Base-by-base conservation (phyloP, 2,329 filamentous ascomycete genomes). In the Coleophoma cylindrospora region DNA sequence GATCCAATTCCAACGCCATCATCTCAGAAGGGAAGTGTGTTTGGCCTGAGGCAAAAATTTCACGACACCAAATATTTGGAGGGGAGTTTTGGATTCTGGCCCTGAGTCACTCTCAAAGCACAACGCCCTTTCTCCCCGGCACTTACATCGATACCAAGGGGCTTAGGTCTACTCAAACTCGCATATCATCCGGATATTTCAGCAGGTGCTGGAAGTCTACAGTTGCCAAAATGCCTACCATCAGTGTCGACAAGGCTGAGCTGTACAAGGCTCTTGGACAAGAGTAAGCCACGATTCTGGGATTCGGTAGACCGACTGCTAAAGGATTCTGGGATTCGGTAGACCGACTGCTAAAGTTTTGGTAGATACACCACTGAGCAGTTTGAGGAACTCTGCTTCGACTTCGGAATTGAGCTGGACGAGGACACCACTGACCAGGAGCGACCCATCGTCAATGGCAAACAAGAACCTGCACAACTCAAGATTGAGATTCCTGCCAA, bases 401-500 rank as follows among this genome's bases (percentile, higher is more conserved):
- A 99, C 65, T 99, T 96, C 67, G 79, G 79, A 53, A 95, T 99
- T 67, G 94, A 99, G 72, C 81, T 99, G 61, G 94, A 99, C 74
- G 92, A 97, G 74, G 94, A 99, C 50, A 67, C 65, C 13, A 57
- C 63, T 15, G 60, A 66, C 52, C 50, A 52, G 51, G 83, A 89
- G 57, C 78, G 89, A 43, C 87, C 88, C 33, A 74, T 87, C 51
- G 79, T 88, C 63, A 79, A 90, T 73, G 87, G 87, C 67, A 82
- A 86, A 60, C 87, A 95, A 70, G 89, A 95, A 72, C 83, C 89
- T 47, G 86, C 94, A 50, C 89, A 97, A 72, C 81, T 97, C 64
- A 96, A 96, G 79, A 97, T 99, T 66, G 92, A 97, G 70, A 95
- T 97, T 63, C 91, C 91, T 55, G 92, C 94, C 64, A 97, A 97